Percentiles rank a stretch among this genome's conserved stretches.
Conservation (phyloP, 345 rosid genomes). For the Chamaenerion angustifolium region DNA sequence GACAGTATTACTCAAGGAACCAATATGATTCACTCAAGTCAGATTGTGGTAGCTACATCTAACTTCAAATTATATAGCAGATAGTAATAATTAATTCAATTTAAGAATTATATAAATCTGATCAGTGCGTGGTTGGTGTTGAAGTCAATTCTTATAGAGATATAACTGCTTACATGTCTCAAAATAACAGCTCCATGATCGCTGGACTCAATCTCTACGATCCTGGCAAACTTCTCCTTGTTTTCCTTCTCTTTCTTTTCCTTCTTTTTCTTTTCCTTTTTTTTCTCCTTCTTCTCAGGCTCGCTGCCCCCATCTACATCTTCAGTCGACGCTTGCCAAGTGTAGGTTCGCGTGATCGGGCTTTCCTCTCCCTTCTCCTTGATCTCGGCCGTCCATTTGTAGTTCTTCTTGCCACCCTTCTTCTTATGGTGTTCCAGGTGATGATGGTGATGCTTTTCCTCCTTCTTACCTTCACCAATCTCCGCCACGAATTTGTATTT, state of each 20-base stretch:
- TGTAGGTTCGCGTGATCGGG: conserved; percentile 32
- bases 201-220: conserved; percentile 49
- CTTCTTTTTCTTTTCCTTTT: conserved; percentile 19
- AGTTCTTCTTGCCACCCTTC: conserved; percentile 26
- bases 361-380: conserved; percentile 48
- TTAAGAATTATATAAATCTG: no score
- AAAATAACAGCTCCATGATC: conserved; percentile 41
- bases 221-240: conserved; percentile 22
- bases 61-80: no score
- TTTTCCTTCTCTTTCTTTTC: conserved; percentile 23
- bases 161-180: conserved; percentile 32
- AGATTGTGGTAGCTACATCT: no score
- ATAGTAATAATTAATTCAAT: no score
- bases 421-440: conserved; percentile 1
- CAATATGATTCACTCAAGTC: no score
- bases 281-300: conserved; percentile 8
- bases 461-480: conserved; percentile 29
- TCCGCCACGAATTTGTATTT: conserved; percentile 64
- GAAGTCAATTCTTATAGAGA: background rate
- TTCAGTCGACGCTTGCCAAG: conserved; percentile 42
- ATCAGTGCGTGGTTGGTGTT: no score
- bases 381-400: conserved; percentile 67
- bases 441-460: conserved; percentile 9
- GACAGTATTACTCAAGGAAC: no score
- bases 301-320: conserved; percentile 23